Evolutionary conservation across 1,284 basidiomycete genomes (phyloP), one percentile per base, ranked within the genome.

Genomic region (Cutaneotrichosporon cavernicola): DNA sequence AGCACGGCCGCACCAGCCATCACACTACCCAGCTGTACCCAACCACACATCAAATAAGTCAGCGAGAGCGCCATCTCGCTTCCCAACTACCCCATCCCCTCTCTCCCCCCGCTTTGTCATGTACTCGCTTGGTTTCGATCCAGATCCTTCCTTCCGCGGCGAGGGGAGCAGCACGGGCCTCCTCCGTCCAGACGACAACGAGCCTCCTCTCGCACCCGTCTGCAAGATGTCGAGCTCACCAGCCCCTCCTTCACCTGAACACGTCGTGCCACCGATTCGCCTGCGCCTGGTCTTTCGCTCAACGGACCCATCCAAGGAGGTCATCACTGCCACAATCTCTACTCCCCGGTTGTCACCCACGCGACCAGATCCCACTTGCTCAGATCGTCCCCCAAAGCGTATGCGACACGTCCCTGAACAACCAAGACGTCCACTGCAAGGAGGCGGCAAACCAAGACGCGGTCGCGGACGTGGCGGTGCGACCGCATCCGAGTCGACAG

Each of bases 151-250:
- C 6, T 31, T 53, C 32, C 65, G 55, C 52, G 65, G 65, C 32
- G 65, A 67, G 50, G 65, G 65, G 32, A 62, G 63, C 63, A 67
- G 65, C 57, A 65, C 64, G 14, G 64, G 64, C n/a, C 52, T 57
- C 7, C 49, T 51, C 7, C 64, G 60, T 22, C 58, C 58, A 46
- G 16, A 21, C 30, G 47, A 30, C 36, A 14, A 36, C 51, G 26
- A 49, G 10, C 31, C 26, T 51, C 40, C 16, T 56, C 61, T 9
- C 6, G 14, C 49, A 10, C 47, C 61, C 38, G 18, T 40, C 21
- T 14, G 8, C 53, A 22, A 56, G 56, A 22, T 13, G 31, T 21
- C 49, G 5, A 30, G 13, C 49, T 50, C 49, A 2, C 22, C 26
- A 30, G 43, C 18, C 16, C 22, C 49, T 22, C 6, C 49, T 13